phyloP scores from a whole-genome alignment of 805 yeast species.

The Hanseniaspora opuntiae region DNA sequence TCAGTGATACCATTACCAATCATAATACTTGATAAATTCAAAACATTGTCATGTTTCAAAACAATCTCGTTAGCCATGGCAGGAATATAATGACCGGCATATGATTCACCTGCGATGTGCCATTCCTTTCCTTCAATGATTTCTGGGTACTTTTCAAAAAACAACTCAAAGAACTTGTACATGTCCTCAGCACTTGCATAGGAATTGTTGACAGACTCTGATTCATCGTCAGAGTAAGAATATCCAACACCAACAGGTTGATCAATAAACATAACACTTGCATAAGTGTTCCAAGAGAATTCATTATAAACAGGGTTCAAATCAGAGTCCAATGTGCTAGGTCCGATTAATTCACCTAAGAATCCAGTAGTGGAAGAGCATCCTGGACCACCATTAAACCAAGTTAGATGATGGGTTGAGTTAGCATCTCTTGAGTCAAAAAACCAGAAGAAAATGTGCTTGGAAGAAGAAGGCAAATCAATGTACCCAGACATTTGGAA shows the following conservation, averaged over 20 bases:
- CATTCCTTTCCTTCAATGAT: slow-evolving; percentile 35
- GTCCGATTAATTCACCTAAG: slow-evolving; percentile 74
- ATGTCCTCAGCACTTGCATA: slow-evolving; percentile 81
- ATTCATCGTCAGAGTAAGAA: slow-evolving; percentile 38
- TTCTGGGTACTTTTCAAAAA: slow-evolving; percentile 74
- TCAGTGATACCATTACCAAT: slow-evolving; percentile 92
- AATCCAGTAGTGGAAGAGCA: slow-evolving; percentile 85
- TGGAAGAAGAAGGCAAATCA: slow-evolving; percentile 47
- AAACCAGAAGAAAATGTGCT: slow-evolving; percentile 86
- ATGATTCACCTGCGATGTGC: slow-evolving; percentile 77
- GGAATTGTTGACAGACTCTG: slow-evolving; percentile 40
- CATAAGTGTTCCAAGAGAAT: slow-evolving; percentile 81
- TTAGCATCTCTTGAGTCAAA: slow-evolving; percentile 62
- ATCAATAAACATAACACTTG: slow-evolving; percentile 79
- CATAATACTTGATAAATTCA: slow-evolving; percentile 61
- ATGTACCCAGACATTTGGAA: slow-evolving; percentile 75
- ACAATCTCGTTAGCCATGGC: slow-evolving; percentile 44
- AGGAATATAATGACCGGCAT: slow-evolving; percentile 76
- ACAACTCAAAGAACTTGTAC: slow-evolving; percentile 66
- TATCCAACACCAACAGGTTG: slow-evolving; percentile 92
- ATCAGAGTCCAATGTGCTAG: slow-evolving; percentile 54
- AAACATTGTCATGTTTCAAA: slow-evolving; percentile 31
- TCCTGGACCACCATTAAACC: slow-evolving; percentile 96
- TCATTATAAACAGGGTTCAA: slow-evolving; percentile 67
- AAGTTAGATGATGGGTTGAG: slow-evolving; percentile 19